Evolutionary conservation across 1,139 yeast genomes (phyloP).

Genomic region (Kodamaea sp.): DNA sequence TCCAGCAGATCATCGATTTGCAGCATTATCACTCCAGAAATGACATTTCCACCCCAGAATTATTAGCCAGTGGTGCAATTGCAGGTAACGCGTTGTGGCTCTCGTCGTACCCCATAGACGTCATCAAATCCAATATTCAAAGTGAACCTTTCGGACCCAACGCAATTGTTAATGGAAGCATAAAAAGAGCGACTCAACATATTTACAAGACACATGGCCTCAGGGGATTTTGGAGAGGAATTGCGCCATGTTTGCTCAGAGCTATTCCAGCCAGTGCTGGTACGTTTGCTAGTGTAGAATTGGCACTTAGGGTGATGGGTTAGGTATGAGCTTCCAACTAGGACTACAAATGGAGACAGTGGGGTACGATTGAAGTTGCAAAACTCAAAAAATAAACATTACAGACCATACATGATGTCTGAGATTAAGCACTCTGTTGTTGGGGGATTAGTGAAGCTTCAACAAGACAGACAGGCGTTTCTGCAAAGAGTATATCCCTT

Average conservation of each 20-base stretch:
- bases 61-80: slow-evolving; percentile 62
- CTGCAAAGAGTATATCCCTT: too few species aligned
- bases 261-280: slow-evolving; percentile 79
- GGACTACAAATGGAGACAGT: too few species aligned
- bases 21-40: slow-evolving; percentile 42
- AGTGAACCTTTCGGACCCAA: slow-evolving; percentile 57
- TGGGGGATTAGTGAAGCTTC: too few species aligned
- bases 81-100: slow-evolving; percentile 79
- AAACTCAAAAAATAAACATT: too few species aligned
- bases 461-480: too few species aligned
- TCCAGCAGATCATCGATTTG: slow-evolving; percentile 41
- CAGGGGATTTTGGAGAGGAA: slow-evolving; percentile 70
- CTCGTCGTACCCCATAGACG: slow-evolving; percentile 70
- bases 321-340: too few species aligned
- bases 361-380: too few species aligned
- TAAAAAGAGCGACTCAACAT: slow-evolving; percentile 45
- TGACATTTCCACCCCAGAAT: slow-evolving; percentile 60
- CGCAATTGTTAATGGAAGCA: slow-evolving; percentile 48
- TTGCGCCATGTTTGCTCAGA: slow-evolving; percentile 66
- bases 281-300: slow-evolving; percentile 76
- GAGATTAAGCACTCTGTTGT: too few species aligned
- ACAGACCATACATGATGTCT: too few species aligned
- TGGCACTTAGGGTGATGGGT: slow-evolving; percentile 60
- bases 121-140: slow-evolving; percentile 69
- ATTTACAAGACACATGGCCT: slow-evolving; percentile 51